phyloP scores from a whole-genome alignment of 495 filamentous ascomycete species.

The Corynascus novoguineensis region DNA sequence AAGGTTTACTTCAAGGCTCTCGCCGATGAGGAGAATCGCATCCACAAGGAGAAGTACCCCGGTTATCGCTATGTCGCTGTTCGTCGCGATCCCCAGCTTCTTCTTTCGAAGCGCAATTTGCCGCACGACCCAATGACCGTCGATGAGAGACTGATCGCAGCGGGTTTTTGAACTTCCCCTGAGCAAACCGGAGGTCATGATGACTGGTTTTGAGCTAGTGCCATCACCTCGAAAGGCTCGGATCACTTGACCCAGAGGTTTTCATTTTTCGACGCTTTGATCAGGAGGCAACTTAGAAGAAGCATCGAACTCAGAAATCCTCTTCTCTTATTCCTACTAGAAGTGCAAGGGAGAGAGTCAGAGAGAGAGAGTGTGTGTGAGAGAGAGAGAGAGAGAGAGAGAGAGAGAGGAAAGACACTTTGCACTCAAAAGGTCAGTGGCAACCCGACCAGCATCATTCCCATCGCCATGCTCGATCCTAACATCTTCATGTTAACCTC shows the following conservation, averaged over 20 bases:
- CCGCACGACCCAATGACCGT: conserved; percentile 5
- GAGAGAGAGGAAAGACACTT: no score
- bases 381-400: background rate
- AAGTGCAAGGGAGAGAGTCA: background rate
- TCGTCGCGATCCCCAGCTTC: conserved; percentile 10
- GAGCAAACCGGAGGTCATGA: background rate
- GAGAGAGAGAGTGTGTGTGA: background rate
- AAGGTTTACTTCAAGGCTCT: conserved; percentile 17
- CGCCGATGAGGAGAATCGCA: conserved; percentile 7
- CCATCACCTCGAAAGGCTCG: background rate
- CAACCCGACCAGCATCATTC: no score
- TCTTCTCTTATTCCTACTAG: no score
- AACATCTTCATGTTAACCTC: no score
- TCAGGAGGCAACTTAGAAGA: background rate
- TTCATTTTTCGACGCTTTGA: no score
- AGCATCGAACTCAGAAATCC: background rate
- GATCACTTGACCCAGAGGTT: background rate
- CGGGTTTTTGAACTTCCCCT: background rate
- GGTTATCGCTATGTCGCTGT: conserved; percentile 14
- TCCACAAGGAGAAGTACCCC: conserved; percentile 10
- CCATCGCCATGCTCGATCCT: no score
- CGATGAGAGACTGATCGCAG: conserved; percentile 10
- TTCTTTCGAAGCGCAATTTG: background rate
- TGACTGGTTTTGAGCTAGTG: background rate
- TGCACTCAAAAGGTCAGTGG: no score